Conservation (phyloP, 306 rosid genomes). For the Chamaecrista fasciculata region DNA sequence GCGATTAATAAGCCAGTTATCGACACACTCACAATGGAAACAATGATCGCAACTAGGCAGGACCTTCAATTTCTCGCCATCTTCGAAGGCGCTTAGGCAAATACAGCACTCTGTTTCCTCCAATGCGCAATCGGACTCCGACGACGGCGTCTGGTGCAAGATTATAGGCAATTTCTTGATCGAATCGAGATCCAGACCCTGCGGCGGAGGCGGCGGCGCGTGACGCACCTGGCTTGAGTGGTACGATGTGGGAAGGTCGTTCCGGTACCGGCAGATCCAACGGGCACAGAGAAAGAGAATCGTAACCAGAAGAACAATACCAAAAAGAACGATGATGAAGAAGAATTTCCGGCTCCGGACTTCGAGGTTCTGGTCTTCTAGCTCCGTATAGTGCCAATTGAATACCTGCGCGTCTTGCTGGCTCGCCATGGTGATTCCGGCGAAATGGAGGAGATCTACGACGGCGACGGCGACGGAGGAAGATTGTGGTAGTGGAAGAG, state of each 20-base stretch:
- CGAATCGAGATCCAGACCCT: slow-evolving; percentile 46
- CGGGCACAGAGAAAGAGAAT: slow-evolving; percentile 59
- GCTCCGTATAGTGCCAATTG: slow-evolving; percentile 53
- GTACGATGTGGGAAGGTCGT: neutral
- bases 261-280: slow-evolving; percentile 54
- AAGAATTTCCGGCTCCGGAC: slow-evolving; percentile 57
- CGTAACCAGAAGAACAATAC: slow-evolving; percentile 43
- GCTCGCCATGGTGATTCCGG: slow-evolving; percentile 21
- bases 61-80: slow-evolving; percentile 74
- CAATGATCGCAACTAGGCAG: slow-evolving; percentile 65
- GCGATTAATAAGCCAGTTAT: slow-evolving; percentile 64
- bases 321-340: slow-evolving; percentile 53
- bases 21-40: slow-evolving; percentile 81
- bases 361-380: slow-evolving; percentile 47
- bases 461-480: neutral
- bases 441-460: neutral
- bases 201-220: neutral
- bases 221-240: neutral
- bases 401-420: slow-evolving; percentile 32
- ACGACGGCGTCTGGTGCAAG: slow-evolving; percentile 30
- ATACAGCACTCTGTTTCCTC: slow-evolving; percentile 68
- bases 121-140: slow-evolving; percentile 9
- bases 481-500: neutral
- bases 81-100: slow-evolving; percentile 61
- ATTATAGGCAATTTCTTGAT: slow-evolving; percentile 62